Conservation (phyloP, 345 rosid genomes). For the Eutrema yunnanense region DNA sequence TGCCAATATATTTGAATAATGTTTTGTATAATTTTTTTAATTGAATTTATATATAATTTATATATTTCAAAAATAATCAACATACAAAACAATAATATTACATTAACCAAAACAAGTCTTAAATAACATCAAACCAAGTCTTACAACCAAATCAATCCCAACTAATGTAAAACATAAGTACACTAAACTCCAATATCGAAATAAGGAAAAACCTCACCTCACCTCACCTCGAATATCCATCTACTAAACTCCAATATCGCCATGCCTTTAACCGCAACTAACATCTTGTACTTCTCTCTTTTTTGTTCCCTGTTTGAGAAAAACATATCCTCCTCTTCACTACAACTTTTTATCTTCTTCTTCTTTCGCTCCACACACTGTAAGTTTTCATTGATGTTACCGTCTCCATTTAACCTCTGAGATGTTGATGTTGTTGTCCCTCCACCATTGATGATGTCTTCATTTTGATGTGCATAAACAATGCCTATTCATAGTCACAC, state of each 20-base stretch:
- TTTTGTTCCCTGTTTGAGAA: conserved; percentile 36
- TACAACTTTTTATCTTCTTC: conserved; percentile 15
- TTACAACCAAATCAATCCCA: too few species aligned
- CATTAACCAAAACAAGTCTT: too few species aligned
- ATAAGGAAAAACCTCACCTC: too few species aligned
- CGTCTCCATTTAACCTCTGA: not conserved
- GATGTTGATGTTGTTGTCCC: conserved; percentile 4
- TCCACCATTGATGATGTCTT: conserved; percentile 48
- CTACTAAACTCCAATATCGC: conserved; percentile 59
- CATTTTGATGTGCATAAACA: conserved; percentile 73
- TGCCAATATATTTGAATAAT: too few species aligned
- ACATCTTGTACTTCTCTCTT: conserved; percentile 38
- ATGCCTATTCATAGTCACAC: conserved; percentile 40
- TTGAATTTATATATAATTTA: too few species aligned
- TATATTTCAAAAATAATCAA: too few species aligned
- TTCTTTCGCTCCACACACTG: conserved; percentile 4
- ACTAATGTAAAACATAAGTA: too few species aligned
- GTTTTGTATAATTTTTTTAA: too few species aligned
- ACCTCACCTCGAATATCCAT: conserved; percentile 41
- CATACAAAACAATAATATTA: too few species aligned
- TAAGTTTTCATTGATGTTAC: conserved; percentile 6
- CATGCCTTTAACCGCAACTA: conserved; percentile 67
- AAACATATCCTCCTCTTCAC: conserved; percentile 17
- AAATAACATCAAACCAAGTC: too few species aligned
- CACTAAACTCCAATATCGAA: too few species aligned